Evolutionary conservation across 495 filamentous ascomycete genomes (phyloP).

Genomic region (Rhizodiscina lignyota): DNA sequence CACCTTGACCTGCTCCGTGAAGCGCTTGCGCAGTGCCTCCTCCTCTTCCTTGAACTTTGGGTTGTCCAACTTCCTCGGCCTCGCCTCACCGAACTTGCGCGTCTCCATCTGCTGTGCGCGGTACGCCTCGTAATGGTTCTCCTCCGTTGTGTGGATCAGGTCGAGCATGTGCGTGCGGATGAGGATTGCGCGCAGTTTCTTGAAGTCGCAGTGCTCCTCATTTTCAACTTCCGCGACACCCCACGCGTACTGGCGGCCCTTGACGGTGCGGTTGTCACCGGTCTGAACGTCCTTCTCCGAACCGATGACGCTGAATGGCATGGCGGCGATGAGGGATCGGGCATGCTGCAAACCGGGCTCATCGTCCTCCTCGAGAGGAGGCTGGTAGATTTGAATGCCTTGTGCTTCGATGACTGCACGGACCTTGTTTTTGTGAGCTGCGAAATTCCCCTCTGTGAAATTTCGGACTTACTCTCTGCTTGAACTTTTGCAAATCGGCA

Average conservation of each 20-base stretch:
- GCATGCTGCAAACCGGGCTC: constrained; percentile 89
- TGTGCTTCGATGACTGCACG: constrained; percentile 91
- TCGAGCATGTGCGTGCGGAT: constrained; percentile 99
- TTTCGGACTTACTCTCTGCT: constrained; percentile 54
- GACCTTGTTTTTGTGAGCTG: constrained; percentile 40
- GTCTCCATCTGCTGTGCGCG: constrained; percentile 99
- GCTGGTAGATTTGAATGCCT: constrained; percentile 98
- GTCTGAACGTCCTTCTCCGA: constrained; percentile 99
- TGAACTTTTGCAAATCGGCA: constrained; percentile 76
- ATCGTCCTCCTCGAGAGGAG: constrained; percentile 93
- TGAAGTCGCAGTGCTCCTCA: constrained; percentile 99
- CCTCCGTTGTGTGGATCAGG: constrained; percentile 97
- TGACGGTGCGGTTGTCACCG: constrained; percentile 83
- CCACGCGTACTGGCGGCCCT: constrained; percentile 98
- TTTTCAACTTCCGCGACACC: constrained; percentile 99
- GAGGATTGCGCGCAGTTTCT: constrained; percentile 96
- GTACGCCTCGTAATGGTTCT: constrained; percentile 97
- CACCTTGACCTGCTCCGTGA: constrained; percentile 99
- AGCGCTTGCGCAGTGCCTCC: constrained; percentile 91
- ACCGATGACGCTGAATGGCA: constrained; percentile 97
- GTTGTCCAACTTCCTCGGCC: constrained; percentile 95
- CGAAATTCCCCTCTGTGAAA: too few relatives aligned
- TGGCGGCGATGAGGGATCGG: constrained; percentile 80
- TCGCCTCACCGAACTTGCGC: constrained; percentile 93
- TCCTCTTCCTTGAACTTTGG: constrained; percentile 99